phyloP scores from a whole-genome alignment of 352 stramenopile genomes.

The Pythium guiyangense region DNA sequence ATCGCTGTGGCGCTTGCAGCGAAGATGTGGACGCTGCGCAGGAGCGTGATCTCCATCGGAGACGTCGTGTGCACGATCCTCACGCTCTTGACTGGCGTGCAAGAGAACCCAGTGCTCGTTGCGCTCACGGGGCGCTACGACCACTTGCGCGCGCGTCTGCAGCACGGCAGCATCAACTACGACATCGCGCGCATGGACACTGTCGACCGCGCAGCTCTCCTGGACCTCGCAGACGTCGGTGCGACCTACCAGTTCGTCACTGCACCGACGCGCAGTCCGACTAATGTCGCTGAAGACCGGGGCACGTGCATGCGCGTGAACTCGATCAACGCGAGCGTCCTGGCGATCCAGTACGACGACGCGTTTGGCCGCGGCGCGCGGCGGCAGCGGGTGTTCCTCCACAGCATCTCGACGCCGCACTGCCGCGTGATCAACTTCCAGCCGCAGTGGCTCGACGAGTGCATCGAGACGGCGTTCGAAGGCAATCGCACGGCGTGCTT shows the following conservation, averaged over 20 bases:
- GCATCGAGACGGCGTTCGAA: conserved; percentile 13
- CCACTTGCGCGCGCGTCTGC: conserved; percentile 14
- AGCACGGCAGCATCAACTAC: conserved; percentile 21
- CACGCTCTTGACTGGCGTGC: conserved; percentile 24
- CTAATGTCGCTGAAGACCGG: conserved; percentile 29
- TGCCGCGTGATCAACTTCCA: conserved; percentile 39
- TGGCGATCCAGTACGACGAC: conserved; percentile 31
- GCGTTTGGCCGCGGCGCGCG: conserved; percentile 27
- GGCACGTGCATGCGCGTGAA: conserved; percentile 38
- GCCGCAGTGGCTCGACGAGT: conserved; percentile 28
- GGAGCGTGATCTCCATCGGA: conserved; percentile 9
- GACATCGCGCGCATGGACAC: conserved; percentile 16
- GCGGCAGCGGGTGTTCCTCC: conserved; percentile 22
- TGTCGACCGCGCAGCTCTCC: conserved; percentile 8
- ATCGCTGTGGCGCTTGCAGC: too few relatives aligned
- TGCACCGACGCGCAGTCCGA: conserved; percentile 18
- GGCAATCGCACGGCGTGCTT: conserved; percentile 29
- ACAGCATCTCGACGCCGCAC: conserved; percentile 35
- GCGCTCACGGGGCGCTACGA: conserved; percentile 15
- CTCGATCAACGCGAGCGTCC: conserved; percentile 27
- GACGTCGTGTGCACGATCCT: conserved; percentile 20
- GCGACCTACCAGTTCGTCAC: conserved; percentile 14
- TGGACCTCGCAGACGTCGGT: conserved; percentile 2
- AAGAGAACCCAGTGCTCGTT: conserved; percentile 23
- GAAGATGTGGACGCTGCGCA: not conserved